phyloP scores from a whole-genome alignment of 2,329 filamentous ascomycete species.

The Ophidiomyces ophidiicola region DNA sequence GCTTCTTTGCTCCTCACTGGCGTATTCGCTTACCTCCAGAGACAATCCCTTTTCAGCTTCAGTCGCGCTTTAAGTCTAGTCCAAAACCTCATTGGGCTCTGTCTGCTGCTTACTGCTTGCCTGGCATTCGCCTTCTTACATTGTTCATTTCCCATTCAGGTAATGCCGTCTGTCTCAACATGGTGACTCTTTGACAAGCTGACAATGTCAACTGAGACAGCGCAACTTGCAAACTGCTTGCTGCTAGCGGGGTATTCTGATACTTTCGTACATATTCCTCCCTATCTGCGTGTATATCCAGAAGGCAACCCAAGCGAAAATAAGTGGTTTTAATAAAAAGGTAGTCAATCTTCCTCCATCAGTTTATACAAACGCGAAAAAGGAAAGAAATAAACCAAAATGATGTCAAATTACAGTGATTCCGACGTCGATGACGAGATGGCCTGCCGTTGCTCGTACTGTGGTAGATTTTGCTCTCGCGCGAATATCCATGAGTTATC shows the following conservation, averaged over 20 bases:
- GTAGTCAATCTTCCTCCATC: not conserved
- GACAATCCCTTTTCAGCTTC: not conserved
- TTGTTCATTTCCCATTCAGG: not conserved
- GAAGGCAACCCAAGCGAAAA: not conserved
- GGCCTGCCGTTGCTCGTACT: conserved; percentile 16
- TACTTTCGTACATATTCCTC: conserved; percentile 3
- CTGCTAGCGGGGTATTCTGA: not conserved
- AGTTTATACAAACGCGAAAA: not conserved
- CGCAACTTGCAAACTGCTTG: not conserved
- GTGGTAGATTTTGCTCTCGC: conserved; percentile 14
- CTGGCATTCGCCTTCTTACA: not conserved
- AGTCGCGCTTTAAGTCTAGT: not conserved
- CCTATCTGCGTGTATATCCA: conserved; percentile 1
- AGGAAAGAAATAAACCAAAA: conserved; percentile 12
- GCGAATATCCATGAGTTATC: conserved; percentile 8
- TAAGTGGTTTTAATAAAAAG: not conserved
- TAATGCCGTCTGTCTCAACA: not conserved
- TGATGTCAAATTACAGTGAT: conserved; percentile 15
- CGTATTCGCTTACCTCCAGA: not conserved
- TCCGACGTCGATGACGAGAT: conserved; percentile 14
- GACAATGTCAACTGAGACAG: conserved; percentile 1
- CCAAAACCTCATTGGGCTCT: conserved; percentile 7
- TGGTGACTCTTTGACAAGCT: not conserved
- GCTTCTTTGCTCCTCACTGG: no score
- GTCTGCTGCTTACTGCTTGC: conserved; percentile 3